Conservation (phyloP, 805 yeast species). For the Suhomyces sp. region DNA sequence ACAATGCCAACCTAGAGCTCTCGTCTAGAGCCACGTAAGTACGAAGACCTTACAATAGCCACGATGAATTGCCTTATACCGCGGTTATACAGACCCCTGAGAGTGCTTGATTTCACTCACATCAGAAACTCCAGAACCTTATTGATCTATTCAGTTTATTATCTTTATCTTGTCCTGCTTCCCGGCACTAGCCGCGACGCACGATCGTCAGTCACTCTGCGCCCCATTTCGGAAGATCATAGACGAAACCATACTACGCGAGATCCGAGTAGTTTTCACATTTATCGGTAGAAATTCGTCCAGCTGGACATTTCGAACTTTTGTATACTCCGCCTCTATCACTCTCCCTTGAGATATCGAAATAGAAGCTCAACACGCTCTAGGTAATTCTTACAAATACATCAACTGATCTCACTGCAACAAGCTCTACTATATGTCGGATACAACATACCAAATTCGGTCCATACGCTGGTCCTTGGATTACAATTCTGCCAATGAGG, state of each 20-base stretch:
- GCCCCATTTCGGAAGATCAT: neutral
- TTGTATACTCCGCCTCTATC: neutral
- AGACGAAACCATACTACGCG: neutral
- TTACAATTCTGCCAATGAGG: conserved; percentile 13
- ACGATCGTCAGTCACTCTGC: neutral
- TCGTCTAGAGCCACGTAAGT: neutral
- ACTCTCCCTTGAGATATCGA: neutral
- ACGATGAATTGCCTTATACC: neutral
- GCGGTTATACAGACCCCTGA: neutral
- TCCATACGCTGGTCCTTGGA: conserved; percentile 29
- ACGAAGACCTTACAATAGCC: neutral
- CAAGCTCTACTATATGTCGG: neutral
- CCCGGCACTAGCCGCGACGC: neutral
- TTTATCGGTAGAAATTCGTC: neutral
- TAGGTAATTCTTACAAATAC: neutral
- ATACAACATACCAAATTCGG: conserved; percentile 17
- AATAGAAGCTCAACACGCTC: neutral
- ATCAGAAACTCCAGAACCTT: neutral
- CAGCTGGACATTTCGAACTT: neutral
- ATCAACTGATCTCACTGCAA: neutral
- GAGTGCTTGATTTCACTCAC: neutral
- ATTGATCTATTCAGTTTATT: neutral
- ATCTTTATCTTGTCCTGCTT: neutral
- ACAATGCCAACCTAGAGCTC: neutral
- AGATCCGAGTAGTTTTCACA: neutral